Conservation (phyloP, 805 yeast genomes). For the Torulaspora quercuum region DNA sequence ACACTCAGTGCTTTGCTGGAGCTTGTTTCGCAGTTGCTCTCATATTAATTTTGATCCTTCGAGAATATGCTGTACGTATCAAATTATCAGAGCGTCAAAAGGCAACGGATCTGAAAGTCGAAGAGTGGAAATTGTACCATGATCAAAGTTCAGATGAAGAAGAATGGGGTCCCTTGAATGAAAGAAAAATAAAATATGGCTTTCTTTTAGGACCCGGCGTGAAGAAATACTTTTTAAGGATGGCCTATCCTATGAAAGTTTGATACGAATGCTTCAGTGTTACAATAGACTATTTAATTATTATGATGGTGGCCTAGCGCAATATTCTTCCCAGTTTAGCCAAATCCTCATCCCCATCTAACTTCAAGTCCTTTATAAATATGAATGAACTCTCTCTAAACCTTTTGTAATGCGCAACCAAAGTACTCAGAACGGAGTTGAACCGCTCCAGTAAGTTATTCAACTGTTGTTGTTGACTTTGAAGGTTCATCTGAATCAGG, state of each 20-base stretch:
- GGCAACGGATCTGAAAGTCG: slow-evolving; percentile 9
- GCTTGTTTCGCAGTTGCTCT: slow-evolving; percentile 44
- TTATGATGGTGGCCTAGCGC: slow-evolving; percentile 14
- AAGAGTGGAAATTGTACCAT: slow-evolving; percentile 13
- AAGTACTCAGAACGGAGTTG: slow-evolving; percentile 40
- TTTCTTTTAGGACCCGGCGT: slow-evolving; percentile 19
- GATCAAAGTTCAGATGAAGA: slow-evolving; percentile 5
- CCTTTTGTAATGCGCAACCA: slow-evolving; percentile 42
- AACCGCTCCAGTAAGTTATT: slow-evolving; percentile 32
- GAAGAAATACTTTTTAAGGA: slow-evolving; percentile 26
- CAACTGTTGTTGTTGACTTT: slow-evolving; percentile 25
- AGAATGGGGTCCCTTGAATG: slow-evolving; percentile 11
- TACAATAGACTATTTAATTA: too few species aligned
- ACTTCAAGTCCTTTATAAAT: slow-evolving; percentile 51
- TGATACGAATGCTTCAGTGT: slow-evolving; percentile 9
- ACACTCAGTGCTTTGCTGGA: slow-evolving; percentile 62
- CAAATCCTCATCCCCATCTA: slow-evolving; percentile 49
- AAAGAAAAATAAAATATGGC: slow-evolving; percentile 20
- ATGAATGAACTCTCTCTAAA: slow-evolving; percentile 43
- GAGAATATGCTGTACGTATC: slow-evolving; percentile 51
- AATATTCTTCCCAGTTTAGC: slow-evolving; percentile 44
- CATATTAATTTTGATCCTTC: slow-evolving; percentile 43
- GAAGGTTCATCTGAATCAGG: slow-evolving; percentile 32
- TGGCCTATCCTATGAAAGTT: slow-evolving; percentile 28
- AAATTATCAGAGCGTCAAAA: slow-evolving; percentile 30